Evolutionary conservation across 129 eudicot species (phyloP).

Genomic region (Smallanthus sonchifolius): DNA sequence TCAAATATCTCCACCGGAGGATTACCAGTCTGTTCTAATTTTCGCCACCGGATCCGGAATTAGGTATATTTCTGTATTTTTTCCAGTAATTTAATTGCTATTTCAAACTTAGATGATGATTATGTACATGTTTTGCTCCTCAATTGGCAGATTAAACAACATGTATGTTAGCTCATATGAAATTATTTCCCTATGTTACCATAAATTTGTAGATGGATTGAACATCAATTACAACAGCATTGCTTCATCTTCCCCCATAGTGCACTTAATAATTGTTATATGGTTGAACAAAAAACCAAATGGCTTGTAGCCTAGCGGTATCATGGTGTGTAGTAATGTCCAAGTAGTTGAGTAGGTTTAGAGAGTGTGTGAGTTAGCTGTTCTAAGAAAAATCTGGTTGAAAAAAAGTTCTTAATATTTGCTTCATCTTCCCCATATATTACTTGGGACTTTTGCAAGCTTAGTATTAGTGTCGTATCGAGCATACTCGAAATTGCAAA

Average conservation of each 20-base stretch:
- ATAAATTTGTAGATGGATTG: background rate
- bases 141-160: background rate
- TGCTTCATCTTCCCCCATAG: background rate
- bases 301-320: no score
- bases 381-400: no score
- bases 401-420: no score
- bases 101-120: background rate
- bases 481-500: background rate
- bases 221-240: background rate
- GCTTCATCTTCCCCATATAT: no score
- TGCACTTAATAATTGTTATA: background rate
- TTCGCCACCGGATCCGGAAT: slow-evolving; percentile 96
- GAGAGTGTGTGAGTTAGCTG: no score
- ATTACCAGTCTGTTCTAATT: slow-evolving; percentile 57
- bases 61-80: slow-evolving; percentile 39
- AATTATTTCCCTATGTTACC: background rate
- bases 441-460: background rate
- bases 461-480: background rate
- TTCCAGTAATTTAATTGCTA: background rate
- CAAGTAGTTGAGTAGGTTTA: no score
- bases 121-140: background rate
- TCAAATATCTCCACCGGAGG: slow-evolving; percentile 60
- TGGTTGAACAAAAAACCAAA: background rate
- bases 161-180: background rate
- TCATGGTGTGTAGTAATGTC: no score